These are phyloP conservation scores for Xanthoconium stramineum DNA, from an alignment of 768 basidiomycete genomes.

Conservation along the genomic window DNA sequence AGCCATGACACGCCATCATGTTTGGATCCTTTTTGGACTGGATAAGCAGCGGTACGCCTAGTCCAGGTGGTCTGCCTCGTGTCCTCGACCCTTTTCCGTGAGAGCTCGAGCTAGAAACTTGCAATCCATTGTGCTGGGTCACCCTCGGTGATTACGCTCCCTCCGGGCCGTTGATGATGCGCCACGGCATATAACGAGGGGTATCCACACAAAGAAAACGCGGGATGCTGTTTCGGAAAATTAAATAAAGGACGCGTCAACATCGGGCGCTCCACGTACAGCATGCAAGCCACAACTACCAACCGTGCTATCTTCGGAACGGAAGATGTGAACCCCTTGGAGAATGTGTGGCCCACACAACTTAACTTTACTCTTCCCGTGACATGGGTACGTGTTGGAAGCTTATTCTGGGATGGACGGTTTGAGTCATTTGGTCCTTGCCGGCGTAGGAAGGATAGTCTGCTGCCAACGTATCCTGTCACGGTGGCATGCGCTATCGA, in stretches of 20 bases:
- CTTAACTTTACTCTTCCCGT: background rate
- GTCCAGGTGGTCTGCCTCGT: background rate
- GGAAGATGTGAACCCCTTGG: background rate
- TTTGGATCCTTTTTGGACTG: background rate
- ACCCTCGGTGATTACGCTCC: conserved; percentile 20
- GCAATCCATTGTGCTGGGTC: background rate
- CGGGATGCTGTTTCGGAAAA: background rate
- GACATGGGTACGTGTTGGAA: conserved; percentile 9
- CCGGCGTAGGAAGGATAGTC: background rate
- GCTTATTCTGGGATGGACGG: background rate
- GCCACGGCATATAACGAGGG: conserved; percentile 1
- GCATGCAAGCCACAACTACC: conserved; percentile 1
- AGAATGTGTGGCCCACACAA: background rate
- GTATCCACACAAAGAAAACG: background rate
- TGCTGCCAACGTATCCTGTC: conserved; percentile 5
- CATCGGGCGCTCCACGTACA: conserved; percentile 5
- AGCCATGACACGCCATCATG: background rate
- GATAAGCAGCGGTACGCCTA: background rate
- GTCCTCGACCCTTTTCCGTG: background rate
- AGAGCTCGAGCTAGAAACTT: background rate
- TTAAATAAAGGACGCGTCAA: background rate
- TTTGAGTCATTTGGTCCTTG: background rate
- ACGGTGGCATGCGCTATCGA: conserved; percentile 16
- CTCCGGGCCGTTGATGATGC: conserved; percentile 11
- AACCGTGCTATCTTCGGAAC: background rate